Evolutionary conservation across 140 eudicot species (phyloP), one percentile per base, ranked within the genome.

Genomic region (Senecio squalidus): DNA sequence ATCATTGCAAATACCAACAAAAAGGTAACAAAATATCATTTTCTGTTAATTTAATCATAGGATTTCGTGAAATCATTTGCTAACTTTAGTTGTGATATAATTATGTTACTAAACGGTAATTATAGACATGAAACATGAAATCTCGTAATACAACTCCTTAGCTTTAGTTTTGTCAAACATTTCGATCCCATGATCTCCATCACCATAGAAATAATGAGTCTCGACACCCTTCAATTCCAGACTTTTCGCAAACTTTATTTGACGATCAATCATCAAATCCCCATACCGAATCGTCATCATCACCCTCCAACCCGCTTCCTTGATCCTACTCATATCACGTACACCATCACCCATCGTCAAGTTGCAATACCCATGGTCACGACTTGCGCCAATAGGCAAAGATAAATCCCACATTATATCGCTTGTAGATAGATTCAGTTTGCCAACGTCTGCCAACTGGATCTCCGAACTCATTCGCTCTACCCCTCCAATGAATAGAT

Each of bases 201-300:
- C 81, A 0, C 72, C 53, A 30, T 64, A 57, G 10, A 62, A 43
- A 27, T 45, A 39, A 48, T 17, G 55, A 0, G 45, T 68, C 28
- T 50, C 20, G 0, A 86, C 69, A 16, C 84, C 78, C 20, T 61
- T 69, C 17, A 16, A 18, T 67, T 76, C 78, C 66, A 82, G 28
- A 57, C 48, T 44, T 45, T 63, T 65, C 5, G 62, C 78, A 25
- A 78, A 66, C 67, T 33, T 82, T 26, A 70, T n/a, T 21, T 70
- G 80, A 53, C 70, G 74, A 64, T 80, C 93, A 21, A 76, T 46
- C 36, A 77, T 10, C 26, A 61, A 65, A 66, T 84, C 94, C 4
- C 70, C 88, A 17, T 31, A 62, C 48, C 76, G 46, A 33, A 70
- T 73, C 27, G 65, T 23, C 46, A 80, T 64, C 58, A 71, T 31